Percentiles rank a stretch among this genome's conserved stretches.
Evolutionary conservation across 2,329 filamentous ascomycete genomes (phyloP).

Genomic region (Fusarium sambucinum): DNA sequence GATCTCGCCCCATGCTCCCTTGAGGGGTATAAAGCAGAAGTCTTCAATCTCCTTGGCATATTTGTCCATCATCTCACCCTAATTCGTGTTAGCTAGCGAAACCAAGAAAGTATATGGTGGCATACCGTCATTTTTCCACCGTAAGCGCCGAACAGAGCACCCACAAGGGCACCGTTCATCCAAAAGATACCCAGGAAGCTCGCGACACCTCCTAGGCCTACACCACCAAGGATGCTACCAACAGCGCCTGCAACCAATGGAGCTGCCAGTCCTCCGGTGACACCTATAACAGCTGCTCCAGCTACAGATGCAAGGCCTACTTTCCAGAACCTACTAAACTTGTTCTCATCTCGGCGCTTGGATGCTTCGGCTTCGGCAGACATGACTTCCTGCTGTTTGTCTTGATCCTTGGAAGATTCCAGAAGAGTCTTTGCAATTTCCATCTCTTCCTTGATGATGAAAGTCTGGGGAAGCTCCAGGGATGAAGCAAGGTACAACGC

Average conservation of each 20-base stretch:
- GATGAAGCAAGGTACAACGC: conserved; percentile 76
- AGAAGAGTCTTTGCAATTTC: conserved; percentile 82
- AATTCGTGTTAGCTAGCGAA: conserved; percentile 25
- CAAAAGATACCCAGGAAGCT: conserved; percentile 88
- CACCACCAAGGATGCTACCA: conserved; percentile 84
- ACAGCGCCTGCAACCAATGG: conserved; percentile 88
- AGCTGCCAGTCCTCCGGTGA: conserved; percentile 91
- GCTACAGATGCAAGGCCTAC: conserved; percentile 90
- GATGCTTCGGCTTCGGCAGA: conserved; percentile 81
- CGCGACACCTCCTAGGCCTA: conserved; percentile 87
- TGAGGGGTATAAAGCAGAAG: conserved; percentile 80
- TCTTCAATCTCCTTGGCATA: conserved; percentile 91
- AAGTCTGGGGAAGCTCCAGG: conserved; percentile 70
- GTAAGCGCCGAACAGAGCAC: conserved; percentile 88
- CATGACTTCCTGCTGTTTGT: conserved; percentile 62
- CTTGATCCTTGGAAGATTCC: conserved; percentile 67
- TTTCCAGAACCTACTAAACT: conserved; percentile 83
- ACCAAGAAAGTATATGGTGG: neutral
- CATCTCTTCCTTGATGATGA: conserved; percentile 76
- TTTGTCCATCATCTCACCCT: conserved; percentile 85
- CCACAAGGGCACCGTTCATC: conserved; percentile 86
- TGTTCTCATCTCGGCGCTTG: conserved; percentile 78
- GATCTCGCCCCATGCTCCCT: conserved; percentile 56
- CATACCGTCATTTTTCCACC: conserved; percentile 77
- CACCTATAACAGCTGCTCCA: conserved; percentile 88